These are phyloP conservation scores for Monosporozyma solicola DNA, from an alignment of 805 yeast species.

Conservation along the genomic window DNA sequence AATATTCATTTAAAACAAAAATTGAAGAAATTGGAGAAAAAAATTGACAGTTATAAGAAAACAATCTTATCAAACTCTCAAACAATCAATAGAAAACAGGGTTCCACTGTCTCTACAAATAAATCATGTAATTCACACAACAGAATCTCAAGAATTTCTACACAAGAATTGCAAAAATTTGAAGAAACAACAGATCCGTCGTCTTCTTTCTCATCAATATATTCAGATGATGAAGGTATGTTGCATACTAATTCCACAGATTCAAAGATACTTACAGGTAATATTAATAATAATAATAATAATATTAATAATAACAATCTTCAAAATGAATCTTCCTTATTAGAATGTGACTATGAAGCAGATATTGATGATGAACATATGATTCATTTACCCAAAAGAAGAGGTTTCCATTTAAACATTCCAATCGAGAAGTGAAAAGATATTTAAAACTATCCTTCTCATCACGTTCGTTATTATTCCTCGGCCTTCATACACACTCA, in stretches of 20 bases:
- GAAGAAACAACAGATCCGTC: conserved; percentile 20
- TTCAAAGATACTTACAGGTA: not conserved
- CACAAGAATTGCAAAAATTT: conserved; percentile 17
- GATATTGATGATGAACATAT: conserved; percentile 13
- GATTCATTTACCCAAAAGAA: conserved; percentile 1
- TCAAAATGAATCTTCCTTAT: not conserved
- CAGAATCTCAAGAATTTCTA: conserved; percentile 21
- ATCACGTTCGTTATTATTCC: not conserved
- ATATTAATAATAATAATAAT: not conserved
- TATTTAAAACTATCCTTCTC: not conserved
- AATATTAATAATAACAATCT: not conserved
- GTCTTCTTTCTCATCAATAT: conserved; percentile 8
- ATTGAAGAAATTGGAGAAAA: conserved; percentile 23
- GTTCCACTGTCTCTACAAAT: not conserved
- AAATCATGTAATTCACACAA: not conserved
- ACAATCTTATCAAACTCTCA: conserved; percentile 2
- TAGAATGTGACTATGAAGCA: conserved; percentile 7
- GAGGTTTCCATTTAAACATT: conserved; percentile 18
- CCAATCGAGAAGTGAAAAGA: conserved; percentile 11
- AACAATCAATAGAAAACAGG: not conserved
- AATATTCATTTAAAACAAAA: conserved; percentile 17
- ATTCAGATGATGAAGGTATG: conserved; percentile 2
- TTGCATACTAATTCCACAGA: not conserved
- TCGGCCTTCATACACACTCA: not conserved
- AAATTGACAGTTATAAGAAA: conserved; percentile 23